Evolutionary conservation across 805 yeast species (phyloP).

Genomic region (Yamadazyma paraphyllophila): DNA sequence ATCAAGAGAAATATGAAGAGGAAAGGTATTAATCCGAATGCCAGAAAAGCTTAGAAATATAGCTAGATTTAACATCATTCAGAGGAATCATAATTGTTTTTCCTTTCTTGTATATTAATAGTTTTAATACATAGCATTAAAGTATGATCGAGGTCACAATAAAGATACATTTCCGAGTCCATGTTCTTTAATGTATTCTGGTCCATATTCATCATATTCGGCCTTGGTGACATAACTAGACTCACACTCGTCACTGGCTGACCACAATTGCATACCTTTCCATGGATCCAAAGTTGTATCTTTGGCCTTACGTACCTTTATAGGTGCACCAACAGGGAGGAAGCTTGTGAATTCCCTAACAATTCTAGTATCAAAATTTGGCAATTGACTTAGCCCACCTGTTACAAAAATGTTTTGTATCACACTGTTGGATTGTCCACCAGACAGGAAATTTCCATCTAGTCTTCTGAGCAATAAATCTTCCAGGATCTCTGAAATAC

Average conservation of each 20-base stretch:
- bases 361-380: constrained; percentile 68
- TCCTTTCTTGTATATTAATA: constrained; percentile 10
- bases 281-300: constrained; percentile 83
- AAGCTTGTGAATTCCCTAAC: constrained; percentile 63
- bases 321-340: constrained; percentile 64
- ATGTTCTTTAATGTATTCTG: constrained; percentile 86
- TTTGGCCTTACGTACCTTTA: constrained; percentile 59
- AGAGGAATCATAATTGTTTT: neutral
- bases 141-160: neutral
- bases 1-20: constrained; percentile 63
- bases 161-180: constrained; percentile 61
- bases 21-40: constrained; percentile 68
- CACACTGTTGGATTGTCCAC: constrained; percentile 52
- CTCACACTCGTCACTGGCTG: constrained; percentile 46
- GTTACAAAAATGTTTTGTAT: constrained; percentile 73
- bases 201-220: constrained; percentile 87
- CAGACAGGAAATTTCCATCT: constrained; percentile 51
- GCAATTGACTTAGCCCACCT: constrained; percentile 76
- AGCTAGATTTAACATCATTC: neutral
- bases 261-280: constrained; percentile 91
- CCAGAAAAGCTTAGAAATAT: constrained; percentile 12
- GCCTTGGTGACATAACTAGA: constrained; percentile 55
- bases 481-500: constrained; percentile 74
- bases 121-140: constrained; percentile 5
- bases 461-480: constrained; percentile 62